Evolutionary conservation across 1,284 basidiomycete species (phyloP), one percentile per base, ranked within the genome.

Genomic region (Paramarasmius palmivorus): DNA sequence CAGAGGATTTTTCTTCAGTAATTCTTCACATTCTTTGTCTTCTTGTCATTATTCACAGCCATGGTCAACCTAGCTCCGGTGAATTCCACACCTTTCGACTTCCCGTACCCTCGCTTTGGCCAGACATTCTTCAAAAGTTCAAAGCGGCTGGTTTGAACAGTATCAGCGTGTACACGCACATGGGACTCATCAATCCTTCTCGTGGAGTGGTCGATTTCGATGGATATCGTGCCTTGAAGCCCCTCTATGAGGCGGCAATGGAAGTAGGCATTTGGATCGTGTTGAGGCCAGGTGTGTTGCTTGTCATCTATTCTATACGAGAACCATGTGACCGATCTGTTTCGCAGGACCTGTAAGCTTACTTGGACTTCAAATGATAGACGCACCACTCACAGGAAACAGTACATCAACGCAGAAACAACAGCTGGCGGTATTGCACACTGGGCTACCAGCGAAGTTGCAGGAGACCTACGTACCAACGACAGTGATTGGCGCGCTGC

Each of bases 341-440:
- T 38, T 22, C 25, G 38, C 37, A 71, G 72, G 71, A 34, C 71
- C 71, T 55, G 70, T 71, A 51, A 62, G 68, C 63, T 32, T 12
- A 32, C 7, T 6, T 32, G 6, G 12, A 6, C 7, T 12, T 32
- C 12, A 6, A 6, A 6, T 12, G 12, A 12, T 32, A 6, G 7
- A 12, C 29, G 12, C 29, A 32, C 6, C 6, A 32, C 12, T 32
- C 29, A 32, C 29, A 35, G 9, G 7, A 10, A n/a, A 32, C 57
- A 70, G 67, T 86, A 92, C 65, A 92, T 92, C 71, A 90, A 90
- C 58, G 88, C 88, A 0, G 91, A 93, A 67, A 90, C 88, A 0
- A 86, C 86, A 1, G 89, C 87, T 1, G 90, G 90, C 19, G 90
- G 90, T 1, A 83, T 92, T 56, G 80, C 90, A 0, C 87, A 89